Conservation (phyloP, 2,329 filamentous ascomycete species). For the Fusarium sp. region DNA sequence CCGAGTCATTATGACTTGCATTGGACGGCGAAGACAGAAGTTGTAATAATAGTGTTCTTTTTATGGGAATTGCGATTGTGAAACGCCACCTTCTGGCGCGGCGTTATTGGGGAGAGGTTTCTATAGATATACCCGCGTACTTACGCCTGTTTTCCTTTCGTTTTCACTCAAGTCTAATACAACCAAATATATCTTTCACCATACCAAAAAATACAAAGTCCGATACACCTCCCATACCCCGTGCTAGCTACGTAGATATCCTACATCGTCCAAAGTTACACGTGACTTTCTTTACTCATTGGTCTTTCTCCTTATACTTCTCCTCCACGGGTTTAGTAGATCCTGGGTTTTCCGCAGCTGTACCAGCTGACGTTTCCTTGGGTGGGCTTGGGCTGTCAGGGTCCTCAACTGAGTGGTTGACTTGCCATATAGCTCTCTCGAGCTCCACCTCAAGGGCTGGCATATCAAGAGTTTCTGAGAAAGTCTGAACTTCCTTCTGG, state of each 20-base stretch:
- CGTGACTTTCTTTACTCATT: conserved; percentile 36
- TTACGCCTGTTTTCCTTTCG: conserved; percentile 37
- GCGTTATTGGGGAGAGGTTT: conserved; percentile 46
- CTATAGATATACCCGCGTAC: conserved; percentile 48
- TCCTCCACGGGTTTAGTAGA: conserved; percentile 28
- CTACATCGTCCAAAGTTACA: conserved; percentile 43
- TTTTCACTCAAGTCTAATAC: conserved; percentile 37
- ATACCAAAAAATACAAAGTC: conserved; percentile 19
- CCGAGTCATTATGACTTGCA: conserved; percentile 46
- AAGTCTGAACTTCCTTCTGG: conserved; percentile 66
- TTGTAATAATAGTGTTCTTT: conserved; percentile 14
- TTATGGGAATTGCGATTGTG: conserved; percentile 42
- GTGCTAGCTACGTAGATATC: conserved; percentile 36
- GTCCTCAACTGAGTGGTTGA: conserved; percentile 65
- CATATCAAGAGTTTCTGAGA: conserved; percentile 73
- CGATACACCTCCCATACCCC: conserved; percentile 24
- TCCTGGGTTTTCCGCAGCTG: conserved; percentile 25
- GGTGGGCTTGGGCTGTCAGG: conserved; percentile 43
- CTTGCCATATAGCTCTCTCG: conserved; percentile 81
- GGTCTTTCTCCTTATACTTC: conserved; percentile 37
- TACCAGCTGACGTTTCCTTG: conserved; percentile 31
- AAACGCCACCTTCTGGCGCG: conserved; percentile 15
- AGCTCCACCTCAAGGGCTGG: conserved; percentile 80
- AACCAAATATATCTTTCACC: conserved; percentile 19
- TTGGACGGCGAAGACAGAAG: neutral